A percentile compares a stretch with the other conserved stretches of the same genome.
These are phyloP conservation scores for Hymenoscyphus fraxineus DNA, from an alignment of 2,329 filamentous ascomycete species.

Conservation along the genomic window DNA sequence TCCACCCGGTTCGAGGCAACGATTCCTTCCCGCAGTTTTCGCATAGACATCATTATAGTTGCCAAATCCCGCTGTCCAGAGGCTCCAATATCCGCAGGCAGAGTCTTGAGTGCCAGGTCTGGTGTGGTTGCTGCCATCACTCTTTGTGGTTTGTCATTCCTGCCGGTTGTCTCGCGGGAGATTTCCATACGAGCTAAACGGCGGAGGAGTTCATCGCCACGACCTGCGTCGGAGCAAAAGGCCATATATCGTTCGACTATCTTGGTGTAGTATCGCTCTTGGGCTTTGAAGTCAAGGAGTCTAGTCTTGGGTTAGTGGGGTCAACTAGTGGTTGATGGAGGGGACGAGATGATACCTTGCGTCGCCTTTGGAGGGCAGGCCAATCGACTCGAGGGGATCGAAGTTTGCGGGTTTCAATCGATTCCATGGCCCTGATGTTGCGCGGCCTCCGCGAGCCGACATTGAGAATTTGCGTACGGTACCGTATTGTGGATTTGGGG, in stretches of 20 bases:
- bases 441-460: slow-evolving; percentile 34
- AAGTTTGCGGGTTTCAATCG: slow-evolving; percentile 69
- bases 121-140: slow-evolving; percentile 12
- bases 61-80: slow-evolving; percentile 55
- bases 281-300: slow-evolving; percentile 69
- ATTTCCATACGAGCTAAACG: slow-evolving; percentile 61
- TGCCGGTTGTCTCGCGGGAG: slow-evolving; percentile 20
- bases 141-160: slow-evolving; percentile 22
- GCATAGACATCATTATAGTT: slow-evolving; percentile 74
- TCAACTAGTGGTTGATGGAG: slow-evolving; percentile 12
- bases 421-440: slow-evolving; percentile 58
- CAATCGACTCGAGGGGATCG: slow-evolving; percentile 77
- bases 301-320: slow-evolving; percentile 39
- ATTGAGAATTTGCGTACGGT: slow-evolving; percentile 18
- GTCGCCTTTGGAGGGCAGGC: slow-evolving; percentile 88
- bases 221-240: slow-evolving; percentile 73
- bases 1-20: slow-evolving; percentile 73
- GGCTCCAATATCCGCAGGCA: slow-evolving; percentile 17
- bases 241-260: slow-evolving; percentile 87
- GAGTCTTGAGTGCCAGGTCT: slow-evolving; percentile 13
- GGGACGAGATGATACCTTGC: slow-evolving; percentile 54
- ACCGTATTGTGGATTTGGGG: not conserved
- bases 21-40: slow-evolving; percentile 88
- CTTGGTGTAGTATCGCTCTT: slow-evolving; percentile 81
- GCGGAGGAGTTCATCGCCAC: slow-evolving; percentile 67